Evolutionary conservation across 331 rosid genomes (phyloP), one percentile per base, ranked within the genome.

Genomic region (Rhamnella rubrinervis): DNA sequence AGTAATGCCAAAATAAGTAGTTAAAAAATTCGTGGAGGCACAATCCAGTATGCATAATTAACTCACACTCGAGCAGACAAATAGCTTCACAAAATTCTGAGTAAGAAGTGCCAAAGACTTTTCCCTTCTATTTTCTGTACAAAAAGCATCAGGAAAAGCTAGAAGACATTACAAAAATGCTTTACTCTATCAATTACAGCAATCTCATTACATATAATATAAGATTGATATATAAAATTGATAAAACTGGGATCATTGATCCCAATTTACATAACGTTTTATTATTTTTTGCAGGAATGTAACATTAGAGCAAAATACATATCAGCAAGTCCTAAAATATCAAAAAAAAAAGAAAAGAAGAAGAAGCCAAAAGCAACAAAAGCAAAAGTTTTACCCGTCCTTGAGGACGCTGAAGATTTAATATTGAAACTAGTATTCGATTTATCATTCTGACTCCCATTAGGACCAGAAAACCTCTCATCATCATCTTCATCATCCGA

Each of bases 31-130:
- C 1, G 51, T 41, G 20, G 66, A 63, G 18, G 19, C 14, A 41
- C 37, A 18, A 18, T 40, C 20, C 4, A 65, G 5, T 39, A 11
- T 61, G 31, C 17, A 8, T 59, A 25, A 9, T 61, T 62, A 20
- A 63, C 98, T 85, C 65, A 91, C 98, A 15, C 79, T 81, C 17
- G 95, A 81, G 78, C 96, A 91, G 56, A 93, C 80, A 63, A 93
- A 93, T 63, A 93, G 97, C 88, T 93, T 93, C 74, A 93, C 89
- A 70, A 93, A 91, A 83, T 93, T 93, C 77, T 88, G 96, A 8
- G 98, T 88, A 38, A 93, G 92, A 70, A 93, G 85, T 1, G 97
- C 91, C 66, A 93, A 66, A 20, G 98, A 93, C 67, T 93, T 93
- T 78, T 93, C 98, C 82, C 96, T 81, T 73, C 89, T 80, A 65